Conservation (phyloP, 2,329 filamentous ascomycete species). For the Onygenales sp. region DNA sequence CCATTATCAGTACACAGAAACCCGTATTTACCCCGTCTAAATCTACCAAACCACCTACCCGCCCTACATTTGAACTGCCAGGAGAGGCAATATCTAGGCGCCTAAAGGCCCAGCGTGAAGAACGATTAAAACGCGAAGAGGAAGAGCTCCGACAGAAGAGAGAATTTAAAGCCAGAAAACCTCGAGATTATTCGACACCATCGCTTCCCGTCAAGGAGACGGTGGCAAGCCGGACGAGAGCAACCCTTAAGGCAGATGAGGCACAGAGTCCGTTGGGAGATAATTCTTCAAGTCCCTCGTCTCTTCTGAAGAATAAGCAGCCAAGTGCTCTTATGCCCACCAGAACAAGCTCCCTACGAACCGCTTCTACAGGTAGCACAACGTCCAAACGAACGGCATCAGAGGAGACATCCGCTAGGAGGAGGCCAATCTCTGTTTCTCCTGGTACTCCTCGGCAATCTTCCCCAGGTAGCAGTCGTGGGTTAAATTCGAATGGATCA, state of each 20-base stretch:
- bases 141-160: conserved; percentile 23
- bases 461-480: neutral
- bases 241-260: conserved; percentile 11
- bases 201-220: conserved; percentile 35
- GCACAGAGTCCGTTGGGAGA: neutral
- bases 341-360: conserved; percentile 3
- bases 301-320: neutral
- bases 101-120: conserved; percentile 42
- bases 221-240: conserved; percentile 35
- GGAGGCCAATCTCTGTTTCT: conserved; percentile 6
- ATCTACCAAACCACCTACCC: conserved; percentile 42
- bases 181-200: conserved; percentile 20
- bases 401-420: conserved; percentile 9
- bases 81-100: conserved; percentile 45
- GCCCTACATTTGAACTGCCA: conserved; percentile 41
- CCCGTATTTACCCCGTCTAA: conserved; percentile 41
- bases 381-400: conserved; percentile 5
- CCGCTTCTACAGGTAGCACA: conserved; percentile 3
- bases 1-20: conserved; percentile 31
- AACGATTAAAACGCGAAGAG: conserved; percentile 36
- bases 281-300: neutral
- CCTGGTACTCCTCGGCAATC: neutral
- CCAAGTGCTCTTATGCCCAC: neutral
- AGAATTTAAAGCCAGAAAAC: conserved; percentile 39
- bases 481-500: neutral